Conservation (phyloP, 2,329 filamentous ascomycete species). For the Ambrosiella beaveri region DNA sequence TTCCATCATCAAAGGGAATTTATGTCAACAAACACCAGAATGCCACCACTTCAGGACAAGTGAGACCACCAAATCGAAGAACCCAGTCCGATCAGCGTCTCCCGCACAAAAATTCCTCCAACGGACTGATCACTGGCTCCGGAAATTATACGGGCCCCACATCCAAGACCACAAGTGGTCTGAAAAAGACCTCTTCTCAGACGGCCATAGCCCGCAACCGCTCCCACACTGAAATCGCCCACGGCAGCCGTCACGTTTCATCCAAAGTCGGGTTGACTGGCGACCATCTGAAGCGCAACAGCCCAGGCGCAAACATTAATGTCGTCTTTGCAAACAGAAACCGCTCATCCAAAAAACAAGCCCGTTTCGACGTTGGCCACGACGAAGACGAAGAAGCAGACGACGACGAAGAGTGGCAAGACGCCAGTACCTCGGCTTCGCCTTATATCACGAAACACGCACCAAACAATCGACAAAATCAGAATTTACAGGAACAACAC, state of each 20-base stretch:
- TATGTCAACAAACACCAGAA: conserved; percentile 10
- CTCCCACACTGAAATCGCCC: conserved; percentile 23
- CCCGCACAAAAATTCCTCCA: conserved; percentile 1
- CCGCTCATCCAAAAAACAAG: conserved; percentile 31
- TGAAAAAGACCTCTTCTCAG: conserved; percentile 11
- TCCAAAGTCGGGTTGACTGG: conserved; percentile 37
- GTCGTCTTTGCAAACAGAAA: conserved; percentile 25
- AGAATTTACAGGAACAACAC: neutral
- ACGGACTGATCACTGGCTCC: neutral
- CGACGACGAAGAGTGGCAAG: conserved; percentile 46
- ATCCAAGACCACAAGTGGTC: neutral
- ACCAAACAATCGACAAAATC: neutral
- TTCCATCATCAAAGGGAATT: conserved; percentile 11
- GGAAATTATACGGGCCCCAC: neutral
- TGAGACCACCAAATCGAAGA: conserved; percentile 11
- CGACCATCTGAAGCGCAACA: conserved; percentile 33
- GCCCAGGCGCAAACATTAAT: conserved; percentile 15
- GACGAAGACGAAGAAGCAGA: conserved; percentile 21
- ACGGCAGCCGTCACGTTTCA: conserved; percentile 37
- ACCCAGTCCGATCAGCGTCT: conserved; percentile 10
- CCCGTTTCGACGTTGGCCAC: conserved; percentile 47
- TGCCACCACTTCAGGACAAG: conserved; percentile 2
- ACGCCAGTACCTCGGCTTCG: conserved; percentile 46
- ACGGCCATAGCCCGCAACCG: conserved; percentile 11
- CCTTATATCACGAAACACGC: conserved; percentile 25